Evolutionary conservation across 2,329 filamentous ascomycete species (phyloP), one percentile per base, ranked within the genome.

Genomic region (Aschersonia sp.): DNA sequence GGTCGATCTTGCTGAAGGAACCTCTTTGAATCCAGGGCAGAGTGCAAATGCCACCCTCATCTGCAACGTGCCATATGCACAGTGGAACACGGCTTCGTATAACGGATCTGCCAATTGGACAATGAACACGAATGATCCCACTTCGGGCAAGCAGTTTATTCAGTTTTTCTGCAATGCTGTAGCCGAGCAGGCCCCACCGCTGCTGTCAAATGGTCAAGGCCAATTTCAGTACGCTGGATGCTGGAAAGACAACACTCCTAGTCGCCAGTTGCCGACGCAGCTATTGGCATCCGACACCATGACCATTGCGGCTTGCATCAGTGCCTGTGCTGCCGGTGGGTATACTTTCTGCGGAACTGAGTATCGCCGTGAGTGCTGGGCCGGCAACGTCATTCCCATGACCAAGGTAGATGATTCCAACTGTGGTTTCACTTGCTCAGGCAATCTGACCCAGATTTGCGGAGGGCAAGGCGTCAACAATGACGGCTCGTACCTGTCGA

Each of bases 1-100:
- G 14, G 65, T 77, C 7, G 76, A 79, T 44, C 68, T 80, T 1
- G 75, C 71, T 0, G 77, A 81, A 54, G 77, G 77, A 3, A 75
- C 71, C 0, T 60, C 64, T 1, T 60, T 80, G 1, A 58, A 60
- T 0, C 68, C 73, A 0, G 73, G 73, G 0, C 56, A 76, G 53
- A 76, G 66, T 44, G 67, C 66, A 2, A 73, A 69, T 0, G 77
- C 76, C 2, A 68, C 63, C 0, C 58, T 81, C 6, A 73, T 70
- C 50, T 80, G 77, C 53, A 66, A 72, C 2, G 73, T 72, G 0
- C 75, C 75, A 7, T 76, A 77, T 56, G 64, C 66, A 0, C 75
- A 79, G 51, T 75, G 75, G 65, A 79, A 81, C 52, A 59, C 68
- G 1, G 65, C 73, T n/a, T 57, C 70, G 0, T 76, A 72, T 51